phyloP scores from a whole-genome alignment of 805 yeast species.

The Myxozyma geophila region DNA sequence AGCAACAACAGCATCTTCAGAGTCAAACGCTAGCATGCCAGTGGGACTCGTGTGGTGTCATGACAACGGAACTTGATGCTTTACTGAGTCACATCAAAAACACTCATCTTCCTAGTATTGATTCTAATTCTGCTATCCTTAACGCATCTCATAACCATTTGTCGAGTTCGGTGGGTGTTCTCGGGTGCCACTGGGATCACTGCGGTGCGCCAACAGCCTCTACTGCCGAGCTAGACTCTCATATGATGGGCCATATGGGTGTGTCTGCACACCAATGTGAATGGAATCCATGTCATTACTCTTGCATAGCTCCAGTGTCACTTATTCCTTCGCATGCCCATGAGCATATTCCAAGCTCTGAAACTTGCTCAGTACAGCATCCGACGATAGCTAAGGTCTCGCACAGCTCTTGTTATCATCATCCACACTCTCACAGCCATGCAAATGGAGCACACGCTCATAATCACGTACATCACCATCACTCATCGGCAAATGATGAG shows the following conservation, averaged over 20 bases:
- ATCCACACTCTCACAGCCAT: constrained; percentile 8
- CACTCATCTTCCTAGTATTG: constrained; percentile 19
- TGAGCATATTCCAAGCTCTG: background rate
- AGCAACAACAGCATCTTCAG: background rate
- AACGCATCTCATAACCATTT: background rate
- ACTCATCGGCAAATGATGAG: background rate
- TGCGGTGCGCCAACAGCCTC: constrained; percentile 27
- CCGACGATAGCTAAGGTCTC: background rate
- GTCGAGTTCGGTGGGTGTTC: background rate
- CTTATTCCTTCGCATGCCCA: constrained; percentile 53
- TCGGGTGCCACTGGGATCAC: constrained; percentile 37
- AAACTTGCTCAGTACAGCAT: background rate
- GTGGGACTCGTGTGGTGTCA: constrained; percentile 49
- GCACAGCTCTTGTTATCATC: background rate
- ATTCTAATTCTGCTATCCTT: background rate
- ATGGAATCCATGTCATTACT: constrained; percentile 74
- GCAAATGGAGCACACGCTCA: background rate
- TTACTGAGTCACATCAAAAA: constrained; percentile 39
- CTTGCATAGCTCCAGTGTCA: constrained; percentile 56
- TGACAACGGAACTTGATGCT: constrained; percentile 42
- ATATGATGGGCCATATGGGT: constrained; percentile 16
- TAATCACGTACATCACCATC: constrained; percentile 12
- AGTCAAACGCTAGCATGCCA: constrained; percentile 40
- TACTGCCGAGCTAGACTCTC: constrained; percentile 31
- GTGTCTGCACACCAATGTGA: constrained; percentile 56